Base-by-base conservation (phyloP, 139 green algal species). In the Closterium sp. region DNA sequence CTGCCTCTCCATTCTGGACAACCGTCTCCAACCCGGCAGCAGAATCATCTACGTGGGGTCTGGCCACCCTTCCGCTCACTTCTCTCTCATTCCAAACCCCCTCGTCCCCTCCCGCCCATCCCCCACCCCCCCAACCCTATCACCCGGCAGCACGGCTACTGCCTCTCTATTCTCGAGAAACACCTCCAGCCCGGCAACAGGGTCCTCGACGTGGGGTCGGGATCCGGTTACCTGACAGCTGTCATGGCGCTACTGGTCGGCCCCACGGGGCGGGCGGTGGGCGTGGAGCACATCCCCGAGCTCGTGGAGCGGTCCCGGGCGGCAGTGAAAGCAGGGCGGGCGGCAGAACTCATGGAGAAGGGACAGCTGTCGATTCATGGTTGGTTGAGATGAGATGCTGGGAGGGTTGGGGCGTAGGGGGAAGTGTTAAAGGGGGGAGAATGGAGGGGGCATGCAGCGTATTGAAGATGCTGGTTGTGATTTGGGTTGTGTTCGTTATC, bases 181-280 rank as follows among this genome's bases (percentile, higher is more conserved):
- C 92, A 97, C 33, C 92, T 97, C 28, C 84, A 69, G 30, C 96
- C 96, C 0, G 97, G 97, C 16, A 95, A 95, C 1, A 87, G 94
- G 1, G 96, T 97, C 23, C 95, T 99, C 84, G 97, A 99, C 87
- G 96, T 99, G 2, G 97, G 97, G 0, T 97, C 93, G 87, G 97
- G 97, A 91, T 95, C 90, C 36, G 95, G 95, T 8, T 96, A 98
- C 93, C 95, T 99, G 84, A 96, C 95, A 19, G 97, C 96, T 25
- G 91, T 93, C 35, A 96, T 99, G 90, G 96, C 95, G 2, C 85
- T 96, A 33, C 91, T 99, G 94, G 96, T 97, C 81, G 9, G 84
- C 55, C 55, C 55, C 55, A 76, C 55, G 55, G 92, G 92, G 9
- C 64, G 23, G 30, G 94, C 87, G 28, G 83, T 94, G 36, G 94